Conservation (phyloP, 2,329 filamentous ascomycete genomes). For the Escovopsis sp. region DNA sequence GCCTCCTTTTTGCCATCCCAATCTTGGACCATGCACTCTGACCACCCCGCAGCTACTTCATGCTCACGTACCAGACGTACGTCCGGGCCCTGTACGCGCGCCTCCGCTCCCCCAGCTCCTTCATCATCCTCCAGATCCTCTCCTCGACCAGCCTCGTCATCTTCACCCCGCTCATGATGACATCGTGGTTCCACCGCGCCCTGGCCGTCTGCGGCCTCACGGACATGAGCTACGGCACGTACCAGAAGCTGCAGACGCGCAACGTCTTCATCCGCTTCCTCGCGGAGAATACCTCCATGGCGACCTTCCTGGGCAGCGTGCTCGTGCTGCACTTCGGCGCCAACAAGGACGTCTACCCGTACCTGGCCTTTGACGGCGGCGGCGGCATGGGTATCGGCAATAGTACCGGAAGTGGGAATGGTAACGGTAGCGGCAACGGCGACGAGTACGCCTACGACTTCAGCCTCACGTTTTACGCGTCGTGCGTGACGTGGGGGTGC, state of each 20-base stretch:
- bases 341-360: conserved; percentile 54
- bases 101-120: conserved; percentile 48
- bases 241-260: conserved; percentile 49
- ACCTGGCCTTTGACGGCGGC: conserved; percentile 50
- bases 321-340: conserved; percentile 50
- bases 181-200: conserved; percentile 38
- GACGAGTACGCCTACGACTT: conserved; percentile 50
- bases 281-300: conserved; percentile 53
- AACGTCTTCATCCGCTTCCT: conserved; percentile 54
- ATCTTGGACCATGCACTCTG: conserved; percentile 1
- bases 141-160: conserved; percentile 49
- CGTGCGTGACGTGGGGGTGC: conserved; percentile 49
- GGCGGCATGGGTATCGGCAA: too few relatives aligned
- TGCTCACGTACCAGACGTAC: conserved; percentile 56
- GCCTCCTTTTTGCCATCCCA: too few relatives aligned
- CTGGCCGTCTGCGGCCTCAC: conserved; percentile 39
- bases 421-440: too few relatives aligned
- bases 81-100: conserved; percentile 54
- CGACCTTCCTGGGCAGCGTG: conserved; percentile 50
- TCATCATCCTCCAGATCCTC: conserved; percentile 48
- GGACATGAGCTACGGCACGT: conserved; percentile 43
- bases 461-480: conserved; percentile 45
- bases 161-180: conserved; percentile 49
- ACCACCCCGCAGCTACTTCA: conserved; percentile 37
- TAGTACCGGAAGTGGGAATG: too few relatives aligned